These are phyloP conservation scores for Castanea crenata DNA, from an alignment of 306 rosid species.

Conservation along the genomic window DNA sequence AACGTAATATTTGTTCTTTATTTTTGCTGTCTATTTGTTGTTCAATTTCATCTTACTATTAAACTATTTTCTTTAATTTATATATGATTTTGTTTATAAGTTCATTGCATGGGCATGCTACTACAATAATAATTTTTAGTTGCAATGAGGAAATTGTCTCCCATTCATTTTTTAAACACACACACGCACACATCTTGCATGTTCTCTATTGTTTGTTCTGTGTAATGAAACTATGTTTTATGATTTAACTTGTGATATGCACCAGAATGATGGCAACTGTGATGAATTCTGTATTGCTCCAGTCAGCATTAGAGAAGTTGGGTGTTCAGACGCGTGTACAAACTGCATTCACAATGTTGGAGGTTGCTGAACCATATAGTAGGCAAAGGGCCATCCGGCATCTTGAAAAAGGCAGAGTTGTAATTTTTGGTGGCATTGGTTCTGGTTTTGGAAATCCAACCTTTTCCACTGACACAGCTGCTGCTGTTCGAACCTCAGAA, in stretches of 20 bases:
- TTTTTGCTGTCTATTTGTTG: too few relatives aligned
- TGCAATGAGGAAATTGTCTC: background rate
- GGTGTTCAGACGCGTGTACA: conserved; percentile 70
- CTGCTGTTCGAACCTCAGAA: conserved; percentile 68
- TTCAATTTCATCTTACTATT: too few relatives aligned
- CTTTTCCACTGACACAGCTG: conserved; percentile 56
- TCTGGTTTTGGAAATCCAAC: conserved; percentile 52
- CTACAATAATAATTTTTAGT: background rate
- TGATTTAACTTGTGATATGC: background rate
- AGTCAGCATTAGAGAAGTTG: conserved; percentile 68
- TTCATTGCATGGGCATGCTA: too few relatives aligned
- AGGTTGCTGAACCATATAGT: conserved; percentile 61
- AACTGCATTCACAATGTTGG: conserved; percentile 50
- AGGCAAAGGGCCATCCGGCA: conserved; percentile 71
- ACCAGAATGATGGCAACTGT: conserved; percentile 67
- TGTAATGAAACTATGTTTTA: background rate
- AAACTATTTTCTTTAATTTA: too few relatives aligned
- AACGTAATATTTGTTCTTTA: too few relatives aligned
- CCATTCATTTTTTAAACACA: background rate
- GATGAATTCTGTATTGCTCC: conserved; percentile 64
- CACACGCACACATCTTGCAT: background rate
- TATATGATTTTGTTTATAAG: too few relatives aligned
- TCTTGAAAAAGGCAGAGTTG: conserved; percentile 76
- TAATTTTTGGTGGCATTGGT: conserved; percentile 64
- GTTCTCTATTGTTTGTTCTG: background rate